Conservation (phyloP, 768 basidiomycete species). For the Leucosporidium scottii region DNA sequence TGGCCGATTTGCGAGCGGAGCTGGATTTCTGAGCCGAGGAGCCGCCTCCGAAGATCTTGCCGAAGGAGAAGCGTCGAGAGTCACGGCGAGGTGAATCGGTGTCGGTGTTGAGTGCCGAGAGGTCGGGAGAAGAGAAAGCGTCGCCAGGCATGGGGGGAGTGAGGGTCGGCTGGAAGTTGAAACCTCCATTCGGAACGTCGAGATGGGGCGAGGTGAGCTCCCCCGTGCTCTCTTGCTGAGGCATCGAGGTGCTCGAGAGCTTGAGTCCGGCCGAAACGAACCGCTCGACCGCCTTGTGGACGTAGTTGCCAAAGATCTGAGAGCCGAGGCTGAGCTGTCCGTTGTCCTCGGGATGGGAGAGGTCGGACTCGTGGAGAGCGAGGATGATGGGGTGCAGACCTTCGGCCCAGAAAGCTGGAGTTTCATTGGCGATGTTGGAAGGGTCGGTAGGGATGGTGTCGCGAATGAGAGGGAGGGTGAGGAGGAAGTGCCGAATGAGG, state of each 20-base stretch:
- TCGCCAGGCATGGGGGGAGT: too few species aligned
- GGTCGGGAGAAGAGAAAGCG: too few species aligned
- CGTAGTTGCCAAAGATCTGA: not conserved
- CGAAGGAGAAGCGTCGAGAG: not conserved
- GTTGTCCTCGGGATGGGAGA: slow-evolving; percentile 20
- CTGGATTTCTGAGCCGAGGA: too few species aligned
- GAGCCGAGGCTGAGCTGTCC: not conserved
- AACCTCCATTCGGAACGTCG: too few species aligned
- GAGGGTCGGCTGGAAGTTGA: too few species aligned
- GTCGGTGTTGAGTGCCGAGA: too few species aligned
- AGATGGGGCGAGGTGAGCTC: not conserved
- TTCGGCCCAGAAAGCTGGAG: slow-evolving; percentile 22
- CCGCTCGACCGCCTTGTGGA: slow-evolving; percentile 20
- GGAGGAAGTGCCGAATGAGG: slow-evolving; percentile 31
- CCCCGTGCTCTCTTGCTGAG: not conserved
- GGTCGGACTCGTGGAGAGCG: slow-evolving; percentile 14
- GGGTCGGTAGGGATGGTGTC: slow-evolving; percentile 2
- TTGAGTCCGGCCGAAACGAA: slow-evolving; percentile 27
- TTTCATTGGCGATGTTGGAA: not conserved
- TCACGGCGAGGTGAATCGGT: too few species aligned
- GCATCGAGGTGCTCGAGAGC: slow-evolving; percentile 9
- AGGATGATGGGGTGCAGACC: slow-evolving; percentile 22
- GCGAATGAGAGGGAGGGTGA: slow-evolving; percentile 29
- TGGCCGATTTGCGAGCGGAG: too few species aligned
- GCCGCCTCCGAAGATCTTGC: not conserved